Conservation (phyloP, 176 grass and related monocot species). For the Poa annua region DNA sequence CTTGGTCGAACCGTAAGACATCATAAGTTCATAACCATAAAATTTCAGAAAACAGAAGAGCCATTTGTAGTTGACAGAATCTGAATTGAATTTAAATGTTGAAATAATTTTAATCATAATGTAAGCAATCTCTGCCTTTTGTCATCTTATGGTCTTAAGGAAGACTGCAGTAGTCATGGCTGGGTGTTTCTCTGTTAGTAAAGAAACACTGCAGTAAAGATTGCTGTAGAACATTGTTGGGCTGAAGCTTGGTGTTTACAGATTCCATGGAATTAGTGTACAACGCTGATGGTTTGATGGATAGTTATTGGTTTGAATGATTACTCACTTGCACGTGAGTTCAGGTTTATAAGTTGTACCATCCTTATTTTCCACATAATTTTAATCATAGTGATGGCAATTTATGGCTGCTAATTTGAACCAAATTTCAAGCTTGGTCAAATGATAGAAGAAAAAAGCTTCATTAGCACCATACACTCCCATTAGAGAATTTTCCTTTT, state of each 20-base stretch:
- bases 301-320: not conserved
- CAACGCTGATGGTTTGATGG: not conserved
- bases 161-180: not conserved
- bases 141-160: not conserved
- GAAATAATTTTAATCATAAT: not conserved
- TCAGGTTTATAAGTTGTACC: not conserved
- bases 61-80: not conserved
- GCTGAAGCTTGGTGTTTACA: not conserved
- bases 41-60: not conserved
- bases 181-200: not conserved
- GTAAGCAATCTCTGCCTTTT: not conserved
- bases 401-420: not conserved
- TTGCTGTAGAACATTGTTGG: not conserved
- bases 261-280: not conserved
- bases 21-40: too few species aligned
- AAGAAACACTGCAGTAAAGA: not conserved
- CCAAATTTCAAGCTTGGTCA: not conserved
- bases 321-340: not conserved
- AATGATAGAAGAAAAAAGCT: not conserved
- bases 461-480: not conserved
- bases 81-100: not conserved
- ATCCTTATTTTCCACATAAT: not conserved
- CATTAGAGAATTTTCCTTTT: not conserved
- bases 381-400: not conserved
- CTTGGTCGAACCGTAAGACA: too few species aligned